Evolutionary conservation across 768 basidiomycete genomes (phyloP).

Genomic region (Mycena capillaripes): DNA sequence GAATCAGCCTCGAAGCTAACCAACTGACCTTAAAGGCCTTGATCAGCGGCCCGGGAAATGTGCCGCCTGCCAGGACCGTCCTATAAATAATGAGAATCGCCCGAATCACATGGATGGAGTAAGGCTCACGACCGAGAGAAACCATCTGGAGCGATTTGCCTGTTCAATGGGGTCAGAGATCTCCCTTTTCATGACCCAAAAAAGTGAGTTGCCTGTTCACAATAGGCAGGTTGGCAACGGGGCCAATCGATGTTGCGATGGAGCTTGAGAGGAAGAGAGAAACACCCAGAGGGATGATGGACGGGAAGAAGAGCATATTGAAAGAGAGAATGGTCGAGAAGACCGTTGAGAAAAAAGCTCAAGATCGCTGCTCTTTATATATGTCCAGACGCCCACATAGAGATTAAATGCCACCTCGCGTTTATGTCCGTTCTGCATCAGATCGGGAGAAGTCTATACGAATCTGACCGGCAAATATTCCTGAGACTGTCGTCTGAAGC

Average conservation of each 20-base stretch:
- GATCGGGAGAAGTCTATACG: background rate
- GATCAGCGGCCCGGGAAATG: constrained; percentile 43
- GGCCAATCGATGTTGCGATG: constrained; percentile 43
- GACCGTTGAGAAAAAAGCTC: background rate
- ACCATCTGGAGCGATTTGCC: constrained; percentile 64
- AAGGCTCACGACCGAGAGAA: constrained; percentile 55
- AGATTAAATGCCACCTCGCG: background rate
- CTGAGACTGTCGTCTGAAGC: background rate
- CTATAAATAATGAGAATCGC: constrained; percentile 31
- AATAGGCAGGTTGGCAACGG: constrained; percentile 52
- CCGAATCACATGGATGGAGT: background rate
- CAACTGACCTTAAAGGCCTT: constrained; percentile 46
- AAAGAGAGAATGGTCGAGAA: constrained; percentile 7
- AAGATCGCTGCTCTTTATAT: background rate
- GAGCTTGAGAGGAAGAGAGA: constrained; percentile 43
- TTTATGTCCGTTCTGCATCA: background rate
- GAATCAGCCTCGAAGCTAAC: background rate
- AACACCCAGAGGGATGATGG: constrained; percentile 25
- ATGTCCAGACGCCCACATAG: background rate
- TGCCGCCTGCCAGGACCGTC: constrained; percentile 46
- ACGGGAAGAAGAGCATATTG: background rate
- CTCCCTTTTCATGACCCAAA: no score
- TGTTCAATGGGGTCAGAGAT: no score
- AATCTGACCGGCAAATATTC: background rate
- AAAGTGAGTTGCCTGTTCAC: no score